Evolutionary conservation across 2,329 filamentous ascomycete species (phyloP), one percentile per base, ranked within the genome.

Genomic region (Zalaria obscura): DNA sequence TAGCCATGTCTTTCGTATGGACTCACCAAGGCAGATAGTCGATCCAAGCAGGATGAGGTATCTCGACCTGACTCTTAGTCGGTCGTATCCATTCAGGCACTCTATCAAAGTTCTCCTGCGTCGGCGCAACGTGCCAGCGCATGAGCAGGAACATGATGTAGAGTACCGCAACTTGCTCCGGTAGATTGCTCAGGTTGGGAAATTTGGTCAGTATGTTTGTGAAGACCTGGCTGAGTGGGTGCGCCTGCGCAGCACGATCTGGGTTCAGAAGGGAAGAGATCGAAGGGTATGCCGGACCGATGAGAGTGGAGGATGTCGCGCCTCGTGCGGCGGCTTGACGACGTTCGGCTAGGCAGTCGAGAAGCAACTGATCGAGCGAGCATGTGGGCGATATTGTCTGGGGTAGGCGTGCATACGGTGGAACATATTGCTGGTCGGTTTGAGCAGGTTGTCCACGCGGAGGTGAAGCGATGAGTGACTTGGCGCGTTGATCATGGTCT

Each of bases 121-220:
- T 84, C 0, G 86, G 85, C 27, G 75, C 75, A 43, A 93, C 81
- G 56, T 85, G 78, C 84, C 87, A 94, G 35, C 65, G 61, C 79
- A 91, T 85, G 48, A 87, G 57, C 28, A 88, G 70, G 60, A 93
- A 93, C 83, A 93, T 93, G 55, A 81, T 67, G 57, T 88, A 93
- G 5, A 93, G 69, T 5, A 85, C 76, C 5, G 82, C 86, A 0
- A 93, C 76, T 52, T 83, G 80, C 61, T 93, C 86, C 0, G 87
- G 86, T 0, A 93, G 69, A n/a, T 70, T 40, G 35, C 40, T 39
- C 27, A 94, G 76, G 51, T 83, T 79, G 0, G 86, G 84, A 51
- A 93, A 93, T n/a, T 81, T 85, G 48, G 75, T 70, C 7, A 93
- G 67, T 44, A 93, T 86, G 58, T 93, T 85, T 35, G 83, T 88